These are phyloP conservation scores for Helianthus annuus DNA, from an alignment of 129 eudicot species.

Conservation along the genomic window HanXRQr2.0-SUNRISE NC_035448.2:42310017-42310516, in stretches of 20 bases:
- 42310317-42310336: constrained; percentile 95
- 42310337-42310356: constrained; percentile 72
- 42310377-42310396: constrained; percentile 71
- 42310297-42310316: constrained; percentile 99
- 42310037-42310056: neutral
- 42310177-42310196: constrained; percentile 82
- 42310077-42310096: constrained; percentile 7
- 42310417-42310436: constrained; percentile 91
- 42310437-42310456: constrained; percentile 63
- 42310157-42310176: constrained; percentile 62
- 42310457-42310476: constrained; percentile 44
- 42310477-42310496: constrained; percentile 45
- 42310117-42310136: constrained; percentile 97
- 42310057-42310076: neutral
- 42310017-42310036: neutral
- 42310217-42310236: constrained; percentile 87
- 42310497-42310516: neutral
- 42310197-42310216: constrained; percentile 69
- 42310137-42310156: constrained; percentile 71
- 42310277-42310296: constrained; percentile 91
- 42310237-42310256: constrained; percentile 72
- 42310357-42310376: constrained; percentile 81
- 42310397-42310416: constrained; percentile 99
- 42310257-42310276: constrained; percentile 81
- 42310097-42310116: constrained; percentile 60